Percentiles rank a stretch among this genome's conserved stretches.
phyloP scores from a whole-genome alignment of 306 rosid genomes.

The Spatholobus suberectus region DNA sequence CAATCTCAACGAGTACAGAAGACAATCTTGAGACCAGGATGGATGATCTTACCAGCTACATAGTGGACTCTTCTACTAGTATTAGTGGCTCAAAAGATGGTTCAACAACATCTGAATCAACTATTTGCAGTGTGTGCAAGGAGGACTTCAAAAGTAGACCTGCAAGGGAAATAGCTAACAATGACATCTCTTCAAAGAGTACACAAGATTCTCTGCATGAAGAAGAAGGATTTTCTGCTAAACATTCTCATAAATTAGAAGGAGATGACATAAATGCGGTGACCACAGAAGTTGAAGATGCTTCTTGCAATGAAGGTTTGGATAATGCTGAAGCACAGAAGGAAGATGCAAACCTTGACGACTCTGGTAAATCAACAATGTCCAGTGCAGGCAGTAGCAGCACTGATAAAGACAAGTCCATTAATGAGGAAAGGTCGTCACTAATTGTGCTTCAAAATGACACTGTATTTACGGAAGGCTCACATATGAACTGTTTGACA shows the following conservation, averaged over 20 bases:
- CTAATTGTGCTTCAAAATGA: too few species aligned
- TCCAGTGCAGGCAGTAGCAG: constrained; percentile 42
- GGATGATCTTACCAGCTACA: constrained; percentile 65
- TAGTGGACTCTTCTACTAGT: constrained; percentile 55
- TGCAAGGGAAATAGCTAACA: constrained; percentile 46
- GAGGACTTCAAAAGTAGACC: constrained; percentile 51
- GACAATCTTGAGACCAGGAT: constrained; percentile 76
- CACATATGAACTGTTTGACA: constrained; percentile 35
- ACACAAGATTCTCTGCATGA: constrained; percentile 45
- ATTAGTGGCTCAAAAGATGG: constrained; percentile 69
- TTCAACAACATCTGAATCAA: constrained; percentile 65
- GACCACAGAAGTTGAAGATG: constrained; percentile 47
- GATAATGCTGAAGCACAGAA: constrained; percentile 41
- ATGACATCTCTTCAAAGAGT: constrained; percentile 49
- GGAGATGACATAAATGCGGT: constrained; percentile 48
- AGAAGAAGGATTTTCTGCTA: constrained; percentile 48
- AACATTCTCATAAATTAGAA: constrained; percentile 44
- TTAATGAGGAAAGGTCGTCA: constrained; percentile 51
- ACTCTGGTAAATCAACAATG: constrained; percentile 42
- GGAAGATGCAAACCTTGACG: constrained; percentile 46
- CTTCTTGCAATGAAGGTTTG: constrained; percentile 27
- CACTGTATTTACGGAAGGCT: constrained; percentile 38
- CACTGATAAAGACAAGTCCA: constrained; percentile 52
- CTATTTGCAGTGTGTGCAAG: constrained; percentile 61
- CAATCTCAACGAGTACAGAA: constrained; percentile 55